Conservation (phyloP, 2,329 filamentous ascomycete genomes). For the Malbranchea zuffiana region DNA sequence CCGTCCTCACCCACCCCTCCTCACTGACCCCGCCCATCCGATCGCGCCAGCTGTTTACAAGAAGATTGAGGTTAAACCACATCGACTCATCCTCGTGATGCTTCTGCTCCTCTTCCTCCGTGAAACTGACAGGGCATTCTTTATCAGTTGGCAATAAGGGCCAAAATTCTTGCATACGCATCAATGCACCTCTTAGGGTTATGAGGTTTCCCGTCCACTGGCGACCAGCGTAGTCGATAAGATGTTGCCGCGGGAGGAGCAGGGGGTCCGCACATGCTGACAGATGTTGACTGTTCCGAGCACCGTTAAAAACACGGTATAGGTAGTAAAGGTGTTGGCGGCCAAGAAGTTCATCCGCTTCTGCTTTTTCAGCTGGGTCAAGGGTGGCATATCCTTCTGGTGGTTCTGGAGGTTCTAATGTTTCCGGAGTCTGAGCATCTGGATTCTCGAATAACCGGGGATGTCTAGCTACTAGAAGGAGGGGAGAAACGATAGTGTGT, state of each 20-base stretch:
- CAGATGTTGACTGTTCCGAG: slow-evolving; percentile 11
- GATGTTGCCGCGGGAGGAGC: slow-evolving; percentile 8
- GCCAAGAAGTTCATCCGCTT: slow-evolving; percentile 11
- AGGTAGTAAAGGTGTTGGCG: slow-evolving; percentile 11
- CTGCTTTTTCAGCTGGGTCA: slow-evolving; percentile 6
- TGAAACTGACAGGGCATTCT: slow-evolving; percentile 12
- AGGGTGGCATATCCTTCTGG: slow-evolving; percentile 12
- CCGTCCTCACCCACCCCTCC: slow-evolving; percentile 12
- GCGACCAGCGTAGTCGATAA: slow-evolving; percentile 10
- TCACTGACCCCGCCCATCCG: slow-evolving; percentile 10
- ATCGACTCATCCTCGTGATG: slow-evolving; percentile 10
- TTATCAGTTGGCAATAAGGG: slow-evolving; percentile 6
- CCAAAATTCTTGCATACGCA: slow-evolving; percentile 11
- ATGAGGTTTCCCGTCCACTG: slow-evolving; percentile 12
- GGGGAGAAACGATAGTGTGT: slow-evolving; percentile 7
- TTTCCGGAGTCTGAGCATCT: slow-evolving; percentile 7
- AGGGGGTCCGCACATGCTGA: slow-evolving; percentile 5
- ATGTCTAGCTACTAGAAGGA: slow-evolving; percentile 11
- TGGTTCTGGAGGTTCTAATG: slow-evolving; percentile 3
- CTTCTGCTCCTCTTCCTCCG: slow-evolving; percentile 8
- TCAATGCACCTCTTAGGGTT: slow-evolving; percentile 8
- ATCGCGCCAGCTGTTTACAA: slow-evolving; percentile 11
- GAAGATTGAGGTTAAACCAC: slow-evolving; percentile 9
- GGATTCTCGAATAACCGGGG: slow-evolving; percentile 12
- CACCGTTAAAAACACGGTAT: slow-evolving; percentile 14